Base-by-base conservation (phyloP, 768 basidiomycete genomes). In the Hysterangium stoloniferum region DNA sequence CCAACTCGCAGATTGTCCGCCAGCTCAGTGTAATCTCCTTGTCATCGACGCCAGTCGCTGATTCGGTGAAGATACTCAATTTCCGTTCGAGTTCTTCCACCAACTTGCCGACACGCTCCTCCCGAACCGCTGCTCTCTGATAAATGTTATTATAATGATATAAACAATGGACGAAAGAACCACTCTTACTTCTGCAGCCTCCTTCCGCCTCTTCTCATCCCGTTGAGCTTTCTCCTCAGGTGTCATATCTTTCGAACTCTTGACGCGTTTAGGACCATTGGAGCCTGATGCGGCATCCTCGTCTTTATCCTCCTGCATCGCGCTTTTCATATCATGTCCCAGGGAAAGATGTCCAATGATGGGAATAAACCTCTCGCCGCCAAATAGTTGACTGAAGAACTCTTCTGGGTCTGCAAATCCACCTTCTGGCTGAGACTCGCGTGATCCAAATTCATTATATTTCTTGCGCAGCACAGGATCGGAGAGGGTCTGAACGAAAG, bases 291-390 rank as follows among this genome's bases (percentile, higher is more conserved):
- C 65, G 17, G 68, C 74, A 51, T 81, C 82, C 0, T 72, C 77
- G 44, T 86, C 86, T 32, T 85, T 86, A 0, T 81, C 89, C 61
- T 93, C 90, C 60, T 94, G 91, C 61, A 94, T 65, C 4, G 89
- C 92, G 2, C 84, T 76, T 71, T 95, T 95, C 92, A 95, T 93
- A 59, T 95, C 92, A 58, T 78, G 75, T 27, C 88, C 92, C 48
- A 95, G 69, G 54, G 86, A 87, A 58, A 94, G 92, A 37, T 84
- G 75, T 6, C 92, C 92, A 61, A 95, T 93, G 61, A 94, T 88
- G 2, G 88, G 82, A 37, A 81, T 67, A 65, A 94, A 94, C 27
- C 82, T 69, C 45, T 92, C 89, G 2, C 91, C 91, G 37, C 92
- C 92, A 56, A 95, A 95, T 54, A 95, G 86, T 9, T 84, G 83